Base-by-base conservation (phyloP, 2,329 filamentous ascomycete genomes). In the Aspergillus fijiensis region DNA sequence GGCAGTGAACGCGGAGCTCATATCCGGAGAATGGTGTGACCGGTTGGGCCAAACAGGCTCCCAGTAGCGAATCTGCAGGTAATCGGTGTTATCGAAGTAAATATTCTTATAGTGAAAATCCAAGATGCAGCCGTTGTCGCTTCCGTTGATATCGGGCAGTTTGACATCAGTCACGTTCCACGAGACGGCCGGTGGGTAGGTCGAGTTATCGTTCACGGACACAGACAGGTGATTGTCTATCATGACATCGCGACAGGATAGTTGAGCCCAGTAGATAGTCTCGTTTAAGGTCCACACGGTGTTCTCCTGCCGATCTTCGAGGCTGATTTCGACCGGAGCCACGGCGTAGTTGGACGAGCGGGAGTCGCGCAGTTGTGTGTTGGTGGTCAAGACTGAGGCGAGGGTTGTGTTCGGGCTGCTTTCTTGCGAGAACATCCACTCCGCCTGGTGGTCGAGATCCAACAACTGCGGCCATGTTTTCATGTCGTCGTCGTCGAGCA, bases 11-110 rank as follows among this genome's bases (percentile, higher is more conserved):
- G 69, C 66, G 27, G 65, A 67, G 3, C 48, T 64, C 23, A 12
- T 63, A 33, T 55, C 57, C 55, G 23, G 57, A 35, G 53, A 62
- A 21, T 52, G 53, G 39, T 51, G 59, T 11, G 63, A 56, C 2
- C 55, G 55, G 10, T 60, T 55, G 27, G 60, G 50, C 55, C 68
- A 67, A 5, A 66, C 67, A 1, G 72, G 72, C 52, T 75, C 72
- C 72, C 72, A 75, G 51, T 74, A 74, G 9, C 72, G 69, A n/a
- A 73, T 61, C 51, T 74, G 72, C 5, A 74, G 60, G 31, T 70
- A 73, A 60, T 74, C 67, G 9, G 67, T 71, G 3, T 57, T 55
- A 1, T 64, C 63, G 51, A 72, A 73, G 47, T 72, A 68, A 2
- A 73, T 61, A 47, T 65, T 74, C 2, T 67, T 57, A 35, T 73